Evolutionary conservation across 139 green algal genomes (phyloP).

Genomic region (Yamagishiella unicocca): DNA sequence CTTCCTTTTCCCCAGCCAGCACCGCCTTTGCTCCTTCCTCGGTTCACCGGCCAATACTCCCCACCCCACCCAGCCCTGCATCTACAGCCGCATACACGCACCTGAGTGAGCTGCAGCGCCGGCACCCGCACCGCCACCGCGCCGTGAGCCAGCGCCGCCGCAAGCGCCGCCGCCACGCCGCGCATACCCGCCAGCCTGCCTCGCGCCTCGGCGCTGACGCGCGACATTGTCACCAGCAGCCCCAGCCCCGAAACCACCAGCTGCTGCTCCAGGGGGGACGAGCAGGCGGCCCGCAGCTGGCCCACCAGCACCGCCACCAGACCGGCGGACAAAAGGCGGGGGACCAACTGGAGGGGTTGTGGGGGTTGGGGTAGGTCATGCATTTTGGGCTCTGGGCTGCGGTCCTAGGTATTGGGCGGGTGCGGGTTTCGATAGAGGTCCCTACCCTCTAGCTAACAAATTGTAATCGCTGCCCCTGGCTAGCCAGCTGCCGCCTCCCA

Average conservation of each 20-base stretch:
- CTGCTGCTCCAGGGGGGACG: constrained; percentile 41
- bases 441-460: no score
- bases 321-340: constrained; percentile 8
- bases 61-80: neutral
- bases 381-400: no score
- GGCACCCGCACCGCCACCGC: neutral
- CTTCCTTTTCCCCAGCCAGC: no score
- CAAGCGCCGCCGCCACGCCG: constrained; percentile 24
- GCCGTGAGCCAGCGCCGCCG: constrained; percentile 9
- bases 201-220: neutral
- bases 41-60: neutral
- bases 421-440: no score
- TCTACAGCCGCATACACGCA: no score
- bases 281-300: constrained; percentile 29
- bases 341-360: neutral
- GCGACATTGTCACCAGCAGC: constrained; percentile 18
- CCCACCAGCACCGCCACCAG: constrained; percentile 37
- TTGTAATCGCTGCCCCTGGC: no score
- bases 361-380: neutral
- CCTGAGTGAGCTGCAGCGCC: constrained; percentile 35
- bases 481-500: no score
- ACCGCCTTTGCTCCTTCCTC: no score
- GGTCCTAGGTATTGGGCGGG: no score
- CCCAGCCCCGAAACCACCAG: constrained; percentile 38
- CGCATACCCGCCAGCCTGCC: neutral